phyloP scores from a whole-genome alignment of 1,284 basidiomycete genomes.

The Bondarzewia mesenterica region DNA sequence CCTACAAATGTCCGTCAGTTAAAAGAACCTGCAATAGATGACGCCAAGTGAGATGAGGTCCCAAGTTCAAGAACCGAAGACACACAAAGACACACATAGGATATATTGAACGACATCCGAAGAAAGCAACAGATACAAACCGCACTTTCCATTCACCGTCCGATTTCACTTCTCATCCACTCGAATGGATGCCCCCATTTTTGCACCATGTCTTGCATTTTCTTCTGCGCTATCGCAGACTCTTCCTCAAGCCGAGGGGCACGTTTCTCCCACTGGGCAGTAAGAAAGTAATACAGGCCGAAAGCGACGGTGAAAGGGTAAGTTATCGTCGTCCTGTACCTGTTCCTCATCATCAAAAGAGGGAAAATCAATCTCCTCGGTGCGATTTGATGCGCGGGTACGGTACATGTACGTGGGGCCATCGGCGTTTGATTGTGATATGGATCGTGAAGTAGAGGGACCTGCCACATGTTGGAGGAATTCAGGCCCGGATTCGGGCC shows the following conservation, averaged over 20 bases:
- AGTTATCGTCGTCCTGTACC: conserved; percentile 2
- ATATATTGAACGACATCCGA: not conserved
- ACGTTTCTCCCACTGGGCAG: conserved; percentile 11
- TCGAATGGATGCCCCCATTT: conserved; percentile 11
- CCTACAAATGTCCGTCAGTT: too few species aligned
- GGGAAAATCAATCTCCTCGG: conserved; percentile 1
- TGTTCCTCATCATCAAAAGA: not conserved
- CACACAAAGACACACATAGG: too few species aligned
- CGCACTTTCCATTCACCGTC: not conserved
- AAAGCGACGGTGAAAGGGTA: conserved; percentile 9
- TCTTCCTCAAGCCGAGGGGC: conserved; percentile 8
- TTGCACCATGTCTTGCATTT: conserved; percentile 1
- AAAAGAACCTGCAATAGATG: too few species aligned
- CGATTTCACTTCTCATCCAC: not conserved
- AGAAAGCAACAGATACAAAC: not conserved
- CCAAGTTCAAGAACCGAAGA: too few species aligned
- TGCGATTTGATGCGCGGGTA: conserved; percentile 6
- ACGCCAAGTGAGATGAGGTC: too few species aligned
- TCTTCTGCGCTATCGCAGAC: conserved; percentile 8
- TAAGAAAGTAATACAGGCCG: conserved; percentile 11
- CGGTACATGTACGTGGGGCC: not conserved
- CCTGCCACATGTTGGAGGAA: conserved; percentile 7
- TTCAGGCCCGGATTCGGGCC: not conserved
- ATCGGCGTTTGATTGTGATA: conserved; percentile 2
- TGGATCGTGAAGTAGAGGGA: conserved; percentile 9